Base-by-base conservation (phyloP, 2,329 filamentous ascomycete genomes). In the Pyricularia sp. region DNA sequence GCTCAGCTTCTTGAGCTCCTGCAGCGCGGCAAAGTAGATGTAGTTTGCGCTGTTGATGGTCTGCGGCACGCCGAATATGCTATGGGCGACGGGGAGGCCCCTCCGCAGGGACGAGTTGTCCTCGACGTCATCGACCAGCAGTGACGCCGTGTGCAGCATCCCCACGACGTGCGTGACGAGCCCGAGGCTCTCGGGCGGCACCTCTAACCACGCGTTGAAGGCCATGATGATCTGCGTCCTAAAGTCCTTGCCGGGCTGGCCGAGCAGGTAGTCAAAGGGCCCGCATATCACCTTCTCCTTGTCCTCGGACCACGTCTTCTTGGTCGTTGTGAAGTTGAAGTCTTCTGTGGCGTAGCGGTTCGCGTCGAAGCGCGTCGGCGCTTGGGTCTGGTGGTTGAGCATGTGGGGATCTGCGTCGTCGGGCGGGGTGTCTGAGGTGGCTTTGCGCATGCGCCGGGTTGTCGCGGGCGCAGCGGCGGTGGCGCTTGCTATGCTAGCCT, bases 11-110 rank as follows among this genome's bases (percentile, higher is more conserved):
- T 89, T 84, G 11, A 96, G 81, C 78, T 94, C 91, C 73, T 90
- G 87, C 66, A 95, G 83, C 0, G 92, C 92, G 73, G 85, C 83
- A 77, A 96, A 95, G 82, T 95, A 96, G 70, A 94, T 87, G 79
- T 96, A 96, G 79, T 96, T 97, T 72, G 92, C 92, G 66, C 89
- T 91, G 79, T 97, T 97, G 80, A 97, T 95, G 63, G 92, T 95
- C 79, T 97, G 93, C 6, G 93, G 89, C 3, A 90, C 88, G 71
- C 93, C 93, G 75, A 94, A 97, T 73, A 97, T 93, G 77, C 83
- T 87, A 79, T 97, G 92, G 3, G 93, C 91, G 25, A 94, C 92
- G 14, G 93, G 93, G 58, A 92, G 84, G 61, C 93, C 92, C 59
- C 93, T 86, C 59, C 93, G 89, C 31, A 96, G 84, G 71, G 88